These are phyloP conservation scores for Beauveria medogensis DNA, from an alignment of 2,329 filamentous ascomycete genomes.

Conservation along the genomic window DNA sequence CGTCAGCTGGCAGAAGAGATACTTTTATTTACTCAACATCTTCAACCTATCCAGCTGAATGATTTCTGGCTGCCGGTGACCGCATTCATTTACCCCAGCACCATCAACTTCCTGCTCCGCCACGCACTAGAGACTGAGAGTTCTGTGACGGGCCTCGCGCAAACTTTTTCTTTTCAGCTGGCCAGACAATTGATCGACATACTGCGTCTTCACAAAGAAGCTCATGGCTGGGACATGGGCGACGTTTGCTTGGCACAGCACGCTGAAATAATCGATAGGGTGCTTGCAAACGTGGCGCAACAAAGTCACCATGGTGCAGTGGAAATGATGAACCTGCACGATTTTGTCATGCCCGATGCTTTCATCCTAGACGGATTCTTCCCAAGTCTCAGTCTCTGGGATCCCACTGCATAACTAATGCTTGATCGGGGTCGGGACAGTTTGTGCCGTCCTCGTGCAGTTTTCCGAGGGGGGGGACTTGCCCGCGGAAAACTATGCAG, in stretches of 20 bases:
- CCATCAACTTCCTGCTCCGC: constrained; percentile 41
- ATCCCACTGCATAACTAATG: constrained; percentile 24
- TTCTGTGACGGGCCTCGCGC: constrained; percentile 24
- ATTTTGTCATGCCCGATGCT: constrained; percentile 24
- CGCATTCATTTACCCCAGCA: constrained; percentile 40
- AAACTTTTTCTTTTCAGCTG: constrained; percentile 33
- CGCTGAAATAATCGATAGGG: constrained; percentile 37
- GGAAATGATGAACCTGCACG: constrained; percentile 16
- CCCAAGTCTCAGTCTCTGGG: constrained; percentile 23
- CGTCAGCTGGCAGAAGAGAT: constrained; percentile 41
- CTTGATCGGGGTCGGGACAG: constrained; percentile 17
- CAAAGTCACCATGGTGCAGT: constrained; percentile 14
- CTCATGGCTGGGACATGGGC: constrained; percentile 39
- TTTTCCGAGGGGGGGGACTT: constrained; percentile 7
- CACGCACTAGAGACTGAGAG: constrained; percentile 38
- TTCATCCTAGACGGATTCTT: constrained; percentile 28
- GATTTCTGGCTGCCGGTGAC: constrained; percentile 44
- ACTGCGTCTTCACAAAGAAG: constrained; percentile 31
- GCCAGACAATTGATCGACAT: constrained; percentile 33
- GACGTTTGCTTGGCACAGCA: constrained; percentile 42
- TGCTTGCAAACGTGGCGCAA: constrained; percentile 23
- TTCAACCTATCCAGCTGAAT: constrained; percentile 32
- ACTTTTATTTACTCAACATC: constrained; percentile 37
- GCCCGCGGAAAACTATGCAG: constrained; percentile 11
- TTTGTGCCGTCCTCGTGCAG: background rate